phyloP scores from a whole-genome alignment of 208 protist genomes.

The Crithidia mellificae region DNA sequence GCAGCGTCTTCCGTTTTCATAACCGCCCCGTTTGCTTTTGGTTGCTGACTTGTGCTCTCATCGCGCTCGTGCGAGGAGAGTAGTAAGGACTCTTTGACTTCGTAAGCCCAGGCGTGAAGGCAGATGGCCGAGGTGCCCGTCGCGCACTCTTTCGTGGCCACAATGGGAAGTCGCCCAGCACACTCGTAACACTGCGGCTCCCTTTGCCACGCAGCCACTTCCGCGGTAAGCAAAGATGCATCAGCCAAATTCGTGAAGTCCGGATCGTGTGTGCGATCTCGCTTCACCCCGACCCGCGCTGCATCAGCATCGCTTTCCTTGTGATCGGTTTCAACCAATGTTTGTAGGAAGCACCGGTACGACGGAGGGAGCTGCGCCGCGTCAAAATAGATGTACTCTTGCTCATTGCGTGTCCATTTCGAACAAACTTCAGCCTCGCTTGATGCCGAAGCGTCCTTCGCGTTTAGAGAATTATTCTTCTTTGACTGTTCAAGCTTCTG shows the following conservation, averaged over 20 bases:
- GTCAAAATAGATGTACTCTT: constrained; percentile 28
- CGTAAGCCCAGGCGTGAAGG: constrained; percentile 79
- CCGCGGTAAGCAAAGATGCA: not conserved
- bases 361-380: constrained; percentile 24
- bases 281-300: not conserved
- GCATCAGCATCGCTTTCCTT: not conserved
- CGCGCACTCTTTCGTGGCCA: constrained; percentile 38
- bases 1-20: too few relatives aligned
- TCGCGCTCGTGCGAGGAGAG: too few relatives aligned
- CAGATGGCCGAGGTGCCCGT: constrained; percentile 41
- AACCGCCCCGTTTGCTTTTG: too few relatives aligned
- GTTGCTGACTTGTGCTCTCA: too few relatives aligned
- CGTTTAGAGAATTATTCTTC: too few relatives aligned
- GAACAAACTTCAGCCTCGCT: too few relatives aligned
- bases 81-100: constrained; percentile 44
- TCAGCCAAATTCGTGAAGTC: not conserved
- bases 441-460: too few relatives aligned
- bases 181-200: constrained; percentile 83
- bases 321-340: not conserved
- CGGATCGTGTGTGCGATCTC: not conserved
- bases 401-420: constrained; percentile 7
- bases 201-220: constrained; percentile 7
- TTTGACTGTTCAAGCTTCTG: not conserved
- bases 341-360: constrained; percentile 14
- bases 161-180: constrained; percentile 46